Conservation (phyloP, 2,329 filamentous ascomycete species). For the Aspergillus niger region DNA sequence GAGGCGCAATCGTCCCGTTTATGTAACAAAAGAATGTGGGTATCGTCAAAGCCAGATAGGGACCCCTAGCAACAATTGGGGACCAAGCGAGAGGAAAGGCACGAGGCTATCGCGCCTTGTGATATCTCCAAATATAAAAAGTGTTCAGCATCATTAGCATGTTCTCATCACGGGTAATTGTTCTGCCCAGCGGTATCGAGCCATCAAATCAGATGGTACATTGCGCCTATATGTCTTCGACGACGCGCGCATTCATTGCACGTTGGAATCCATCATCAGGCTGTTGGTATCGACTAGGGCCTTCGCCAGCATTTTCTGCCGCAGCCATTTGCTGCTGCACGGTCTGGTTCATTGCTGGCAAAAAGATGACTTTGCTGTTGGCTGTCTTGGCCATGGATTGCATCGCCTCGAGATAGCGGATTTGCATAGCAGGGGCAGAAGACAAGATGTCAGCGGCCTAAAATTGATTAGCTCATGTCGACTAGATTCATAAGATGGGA, state of each 20-base stretch:
- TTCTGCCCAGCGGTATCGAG: constrained; percentile 13
- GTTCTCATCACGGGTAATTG: constrained; percentile 5
- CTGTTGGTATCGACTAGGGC: constrained; percentile 55
- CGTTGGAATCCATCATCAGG: constrained; percentile 68
- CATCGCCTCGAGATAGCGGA: constrained; percentile 97
- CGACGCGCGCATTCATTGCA: constrained; percentile 76
- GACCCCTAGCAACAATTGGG: constrained; percentile 21
- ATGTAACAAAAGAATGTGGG: constrained; percentile 32
- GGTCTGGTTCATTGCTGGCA: constrained; percentile 67
- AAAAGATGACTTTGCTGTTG: constrained; percentile 84
- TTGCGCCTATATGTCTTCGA: constrained; percentile 75
- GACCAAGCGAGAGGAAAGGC: constrained; percentile 11
- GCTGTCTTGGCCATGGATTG: constrained; percentile 96
- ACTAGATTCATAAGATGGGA: not conserved
- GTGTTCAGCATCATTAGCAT: constrained; percentile 15
- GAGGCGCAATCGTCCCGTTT: too few species aligned
- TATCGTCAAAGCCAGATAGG: constrained; percentile 30
- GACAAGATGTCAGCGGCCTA: constrained; percentile 86
- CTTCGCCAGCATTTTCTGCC: constrained; percentile 57
- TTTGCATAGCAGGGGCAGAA: constrained; percentile 95
- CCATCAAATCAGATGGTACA: not conserved
- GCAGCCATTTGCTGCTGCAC: constrained; percentile 52
- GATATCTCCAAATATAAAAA: not conserved
- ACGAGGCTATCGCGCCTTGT: constrained; percentile 1
- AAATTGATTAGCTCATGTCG: constrained; percentile 10